Base-by-base conservation (phyloP, 257 asterid species). In the Fraxinus quadrangulata region DNA sequence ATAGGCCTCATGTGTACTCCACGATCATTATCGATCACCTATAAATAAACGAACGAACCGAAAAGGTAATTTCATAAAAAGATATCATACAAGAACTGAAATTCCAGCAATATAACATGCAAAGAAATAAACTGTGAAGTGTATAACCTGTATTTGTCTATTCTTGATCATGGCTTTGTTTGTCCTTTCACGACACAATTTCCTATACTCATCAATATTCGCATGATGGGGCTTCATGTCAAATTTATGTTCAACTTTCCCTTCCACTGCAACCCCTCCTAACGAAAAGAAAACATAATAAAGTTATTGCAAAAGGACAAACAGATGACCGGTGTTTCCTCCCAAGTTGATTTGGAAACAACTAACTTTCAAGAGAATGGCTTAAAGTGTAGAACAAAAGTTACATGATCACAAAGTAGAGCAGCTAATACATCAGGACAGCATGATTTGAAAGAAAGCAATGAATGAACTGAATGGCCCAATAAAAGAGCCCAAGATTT, bases 1-100 rank as follows among this genome's bases (percentile, higher is more conserved):
- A 94, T 91, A 30, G 97, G 92, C 87, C 99, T 91, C 98, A 95
- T 91, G 84, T 86, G 92, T 78, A 79, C 94, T 79, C 99, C 99
- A 78, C 91, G 92, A 78, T 91, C 97, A 86, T 90, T 93, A 83
- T 93, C 85, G 49, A 96, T 92, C 56, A 96, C 96, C 99, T 96
- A 77, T 59, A 80, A 67, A n/a, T 78, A 59, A n/a, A 75, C 73
- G 33, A 61, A 36, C 70, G 61, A n/a, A 47, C 51, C 67, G 3
- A 45, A 19, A 69, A 34, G 23, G 61, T 14, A 54, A 7, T 72
- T 66, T 74, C 78, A 66, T 51, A 72, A 34, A 71, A 77, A 77
- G 16, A 80, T n/a, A 47, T 23, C n/a, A 67, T 70, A 77, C 9
- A 56, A 77, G 28, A 75, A 31, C 14, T 6, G 47, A 2, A n/a